These are phyloP conservation scores for Clohesyomyces aquaticus DNA, from an alignment of 495 filamentous ascomycete genomes.

Conservation along the genomic window DNA sequence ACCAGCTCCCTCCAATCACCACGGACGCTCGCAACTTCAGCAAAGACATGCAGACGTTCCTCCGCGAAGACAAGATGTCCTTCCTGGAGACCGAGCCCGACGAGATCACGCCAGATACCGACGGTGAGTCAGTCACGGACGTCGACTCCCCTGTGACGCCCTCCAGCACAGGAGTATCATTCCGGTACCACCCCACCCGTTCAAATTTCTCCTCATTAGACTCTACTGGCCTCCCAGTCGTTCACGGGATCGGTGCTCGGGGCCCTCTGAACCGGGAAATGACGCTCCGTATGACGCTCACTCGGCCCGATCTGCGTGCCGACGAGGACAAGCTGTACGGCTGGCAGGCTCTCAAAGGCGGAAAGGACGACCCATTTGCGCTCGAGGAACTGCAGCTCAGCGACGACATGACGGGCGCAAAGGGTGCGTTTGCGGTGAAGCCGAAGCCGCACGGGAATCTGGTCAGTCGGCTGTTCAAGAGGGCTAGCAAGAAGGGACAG, in stretches of 20 bases:
- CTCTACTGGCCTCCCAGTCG: slow-evolving; percentile 26
- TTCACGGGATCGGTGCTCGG: slow-evolving; percentile 27
- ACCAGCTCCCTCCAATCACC: slow-evolving; percentile 32
- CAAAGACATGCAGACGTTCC: slow-evolving; percentile 41
- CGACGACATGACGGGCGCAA: slow-evolving; percentile 50
- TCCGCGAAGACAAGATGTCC: slow-evolving; percentile 40
- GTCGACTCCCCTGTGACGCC: slow-evolving; percentile 38
- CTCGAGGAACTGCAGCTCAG: slow-evolving; percentile 56
- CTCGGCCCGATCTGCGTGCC: slow-evolving; percentile 79
- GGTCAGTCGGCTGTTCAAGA: slow-evolving; percentile 35
- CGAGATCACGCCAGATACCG: slow-evolving; percentile 2
- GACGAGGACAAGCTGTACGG: slow-evolving; percentile 66
- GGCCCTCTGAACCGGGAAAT: slow-evolving; percentile 71
- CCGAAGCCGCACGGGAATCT: slow-evolving; percentile 31
- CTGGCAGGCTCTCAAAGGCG: slow-evolving; percentile 46
- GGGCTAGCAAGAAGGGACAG: slow-evolving; percentile 29
- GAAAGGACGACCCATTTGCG: slow-evolving; percentile 56
- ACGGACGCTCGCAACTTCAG: slow-evolving; percentile 38
- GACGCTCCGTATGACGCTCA: slow-evolving; percentile 94
- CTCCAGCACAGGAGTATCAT: slow-evolving; percentile 29
- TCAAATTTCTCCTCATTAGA: slow-evolving; percentile 53
- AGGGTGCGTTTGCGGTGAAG: slow-evolving; percentile 48
- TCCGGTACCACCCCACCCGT: slow-evolving; percentile 34
- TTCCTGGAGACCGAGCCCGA: slow-evolving; percentile 41
- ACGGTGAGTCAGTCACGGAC: slow-evolving; percentile 14